Base-by-base conservation (phyloP, 306 rosid genomes). In the Myrica gale region DNA sequence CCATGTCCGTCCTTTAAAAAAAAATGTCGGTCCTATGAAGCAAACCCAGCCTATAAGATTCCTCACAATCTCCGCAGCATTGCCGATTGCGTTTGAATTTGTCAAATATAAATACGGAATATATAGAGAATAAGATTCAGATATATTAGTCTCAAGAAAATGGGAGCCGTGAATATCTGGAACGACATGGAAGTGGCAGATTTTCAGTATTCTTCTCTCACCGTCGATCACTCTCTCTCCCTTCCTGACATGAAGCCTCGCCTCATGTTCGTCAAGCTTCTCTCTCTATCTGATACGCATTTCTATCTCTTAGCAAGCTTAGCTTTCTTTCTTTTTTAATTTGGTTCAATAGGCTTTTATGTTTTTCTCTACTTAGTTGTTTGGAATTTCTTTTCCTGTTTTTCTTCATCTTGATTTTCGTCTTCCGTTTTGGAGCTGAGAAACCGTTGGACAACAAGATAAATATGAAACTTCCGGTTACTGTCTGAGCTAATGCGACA, bases 91-190 rank as follows among this genome's bases (percentile, higher is more conserved):
- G 58, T 58, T 20, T 32, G 21, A 63, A 61, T 60, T 13, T 37
- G n/a, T 11, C 23, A 19, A 3, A 17, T 4, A 23, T 0, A 10
- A 32, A 32, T 32, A 32, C 37, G 7, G 15, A 15, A 21, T 0
- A 58, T 1, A 19, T 4, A 52, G 3, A 58, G 16, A 9, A 57
- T 0, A 23, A 0, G 26, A 58, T 32, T 32, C 37, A 37, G 21
- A n/a, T 1, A 5, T 4, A 42, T 32, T 10, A 42, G 70, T 66
- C 15, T 6, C 12, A 21, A 53, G 63, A 45, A 12, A 65, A 84
- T 89, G 90, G 94, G 91, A 76, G 91, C 69, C 48, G 80, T 55
- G 70, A 82, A 84, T 70, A 85, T 85, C 83, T 89, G 92, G 91
- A 80, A 91, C 77, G 87, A 89, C 80, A 73, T 79, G 57, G 89